phyloP scores from a whole-genome alignment of 352 stramenopile species.

The Globisporangium irregulare region DNA sequence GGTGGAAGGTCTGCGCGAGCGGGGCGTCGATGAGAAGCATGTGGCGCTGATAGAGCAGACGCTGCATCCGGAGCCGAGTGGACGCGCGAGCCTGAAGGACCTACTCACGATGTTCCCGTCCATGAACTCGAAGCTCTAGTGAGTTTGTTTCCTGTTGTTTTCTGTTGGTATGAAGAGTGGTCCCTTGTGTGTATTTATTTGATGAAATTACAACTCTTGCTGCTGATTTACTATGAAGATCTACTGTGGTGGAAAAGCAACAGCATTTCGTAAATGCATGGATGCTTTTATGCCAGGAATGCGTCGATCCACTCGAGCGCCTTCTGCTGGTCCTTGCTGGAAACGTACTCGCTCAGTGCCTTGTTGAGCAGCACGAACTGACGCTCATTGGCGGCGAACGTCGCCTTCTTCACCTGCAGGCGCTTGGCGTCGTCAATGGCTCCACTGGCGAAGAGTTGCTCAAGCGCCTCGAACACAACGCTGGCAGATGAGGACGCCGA shows the following conservation, averaged over 20 bases:
- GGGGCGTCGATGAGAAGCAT: slow-evolving; percentile 30
- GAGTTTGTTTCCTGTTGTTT: background rate
- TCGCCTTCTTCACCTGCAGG: slow-evolving; percentile 46
- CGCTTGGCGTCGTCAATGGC: slow-evolving; percentile 53
- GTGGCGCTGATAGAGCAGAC: slow-evolving; percentile 37
- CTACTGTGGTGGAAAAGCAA: background rate
- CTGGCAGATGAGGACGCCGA: slow-evolving; percentile 12
- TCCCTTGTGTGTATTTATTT: slow-evolving; percentile 33
- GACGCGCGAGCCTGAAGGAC: slow-evolving; percentile 40
- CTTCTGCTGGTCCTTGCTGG: slow-evolving; percentile 35
- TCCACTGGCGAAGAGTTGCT: slow-evolving; percentile 44
- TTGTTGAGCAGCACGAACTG: slow-evolving; percentile 58
- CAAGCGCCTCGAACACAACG: slow-evolving; percentile 38
- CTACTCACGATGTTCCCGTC: slow-evolving; percentile 36
- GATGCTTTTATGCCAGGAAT: slow-evolving; percentile 29
- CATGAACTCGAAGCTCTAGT: slow-evolving; percentile 45
- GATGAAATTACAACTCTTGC: background rate
- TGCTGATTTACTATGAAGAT: slow-evolving; percentile 1
- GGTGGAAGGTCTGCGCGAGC: slow-evolving; percentile 37
- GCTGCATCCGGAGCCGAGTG: slow-evolving; percentile 36
- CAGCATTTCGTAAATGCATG: background rate
- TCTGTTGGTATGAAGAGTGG: background rate
- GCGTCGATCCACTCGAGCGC: slow-evolving; percentile 71
- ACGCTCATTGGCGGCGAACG: slow-evolving; percentile 47
- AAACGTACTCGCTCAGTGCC: slow-evolving; percentile 42